Evolutionary conservation across 805 yeast genomes (phyloP), one percentile per base, ranked within the genome.

Genomic region (Martiniozyma abietophila): DNA sequence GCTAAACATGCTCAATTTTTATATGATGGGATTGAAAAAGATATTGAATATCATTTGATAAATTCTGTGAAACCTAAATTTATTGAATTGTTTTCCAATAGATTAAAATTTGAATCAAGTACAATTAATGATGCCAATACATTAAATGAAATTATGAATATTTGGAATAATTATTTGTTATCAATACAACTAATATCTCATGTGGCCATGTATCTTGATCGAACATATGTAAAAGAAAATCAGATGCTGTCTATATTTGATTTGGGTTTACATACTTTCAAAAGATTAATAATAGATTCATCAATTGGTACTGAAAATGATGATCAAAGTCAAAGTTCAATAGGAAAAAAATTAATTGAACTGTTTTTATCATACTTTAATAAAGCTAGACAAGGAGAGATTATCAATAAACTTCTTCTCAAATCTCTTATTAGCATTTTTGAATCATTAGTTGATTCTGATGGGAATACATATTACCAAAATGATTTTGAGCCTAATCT

Each of bases 201-300:
- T 53, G 82, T 86, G 3, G 60, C 84, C 51, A 78, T 86, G 81
- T 86, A 86, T 49, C 56, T 88, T 50, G 94, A 86, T 50, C 68
- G 94, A 28, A 95, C 83, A 0, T 85, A 81, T 46, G 81, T 86
- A 18, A 76, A 74, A 44, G 88, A 80, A 43, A 54, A 58, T 21
- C 76, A 72, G 45, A 59, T 74, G 32, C 74, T 80, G 4, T 59
- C 76, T 38, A 65, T 80, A 2, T 79, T 77, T 49, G 95, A 86
- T 49, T 64, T 77, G 31, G 94, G 95, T 0, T 62, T 85, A 17
- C 68, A 67, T 21, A 53, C 76, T 7, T 86, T 84, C 52, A 69
- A 80, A 39, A 76, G 73, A 25, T 59, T 64, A 18, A 64, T 85
- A 6, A 56, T 86, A 23, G 32, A 67, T 69, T 39, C 58, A 61